These are phyloP conservation scores for Trichoderma asperelloides DNA, from an alignment of 495 filamentous ascomycete genomes.

Conservation along the genomic window DNA sequence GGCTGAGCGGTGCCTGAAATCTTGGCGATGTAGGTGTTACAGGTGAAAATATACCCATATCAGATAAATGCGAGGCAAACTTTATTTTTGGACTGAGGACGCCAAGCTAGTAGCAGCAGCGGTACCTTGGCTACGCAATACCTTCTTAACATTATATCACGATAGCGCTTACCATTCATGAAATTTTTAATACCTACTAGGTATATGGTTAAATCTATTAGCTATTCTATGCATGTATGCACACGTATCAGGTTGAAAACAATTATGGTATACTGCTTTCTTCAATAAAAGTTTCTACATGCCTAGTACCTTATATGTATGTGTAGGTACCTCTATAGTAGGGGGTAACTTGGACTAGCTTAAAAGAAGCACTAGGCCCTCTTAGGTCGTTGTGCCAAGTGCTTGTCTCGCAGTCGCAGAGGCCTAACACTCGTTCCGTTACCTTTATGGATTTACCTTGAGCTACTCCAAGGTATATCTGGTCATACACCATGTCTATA, in stretches of 20 bases:
- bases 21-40: not conserved
- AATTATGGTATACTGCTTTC: too few species aligned
- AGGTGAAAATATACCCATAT: not conserved
- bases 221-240: too few species aligned
- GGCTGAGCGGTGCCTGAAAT: not conserved
- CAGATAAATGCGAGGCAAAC: not conserved
- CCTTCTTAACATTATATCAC: too few species aligned
- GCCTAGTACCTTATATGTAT: too few species aligned
- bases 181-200: too few species aligned
- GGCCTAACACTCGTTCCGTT: not conserved
- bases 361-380: not conserved
- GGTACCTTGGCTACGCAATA: not conserved
- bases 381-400: not conserved
- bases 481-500: constrained; percentile 68
- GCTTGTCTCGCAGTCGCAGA: not conserved
- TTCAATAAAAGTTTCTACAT: too few species aligned
- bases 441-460: not conserved
- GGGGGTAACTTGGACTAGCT: too few species aligned
- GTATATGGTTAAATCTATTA: too few species aligned
- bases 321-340: too few species aligned
- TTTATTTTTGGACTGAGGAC: not conserved
- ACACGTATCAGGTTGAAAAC: too few species aligned
- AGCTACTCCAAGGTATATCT: not conserved
- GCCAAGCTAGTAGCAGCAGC: too few species aligned
- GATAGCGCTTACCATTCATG: too few species aligned